Conservation (phyloP, 108 stramenopile species). For the Phaeodactylum tricornutum region DNA sequence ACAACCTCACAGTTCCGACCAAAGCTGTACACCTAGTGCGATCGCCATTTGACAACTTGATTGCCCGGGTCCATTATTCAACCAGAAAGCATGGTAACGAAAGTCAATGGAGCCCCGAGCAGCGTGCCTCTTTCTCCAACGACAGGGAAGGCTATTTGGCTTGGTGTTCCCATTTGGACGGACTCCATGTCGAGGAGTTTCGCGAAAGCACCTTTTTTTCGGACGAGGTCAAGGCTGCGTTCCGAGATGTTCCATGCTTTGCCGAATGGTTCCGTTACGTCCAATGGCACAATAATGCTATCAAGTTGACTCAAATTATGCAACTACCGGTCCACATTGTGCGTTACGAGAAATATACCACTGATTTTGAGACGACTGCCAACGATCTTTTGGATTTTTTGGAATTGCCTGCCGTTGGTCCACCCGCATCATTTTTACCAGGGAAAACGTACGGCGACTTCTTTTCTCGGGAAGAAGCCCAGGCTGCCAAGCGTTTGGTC, state of each 20-base stretch:
- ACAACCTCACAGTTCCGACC: conserved; percentile 1
- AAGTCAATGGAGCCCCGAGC: not conserved
- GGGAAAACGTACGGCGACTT: conserved; percentile 40
- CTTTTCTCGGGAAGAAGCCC: conserved; percentile 16
- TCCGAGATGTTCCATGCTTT: conserved; percentile 36
- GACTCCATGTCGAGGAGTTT: not conserved
- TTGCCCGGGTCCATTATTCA: conserved; percentile 39
- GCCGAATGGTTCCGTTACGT: conserved; percentile 52
- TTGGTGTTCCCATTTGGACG: conserved; percentile 15
- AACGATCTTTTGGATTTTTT: conserved; percentile 3
- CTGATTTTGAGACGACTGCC: not conserved
- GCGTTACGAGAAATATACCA: conserved; percentile 4
- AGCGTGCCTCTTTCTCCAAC: conserved; percentile 5
- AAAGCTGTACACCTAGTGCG: conserved; percentile 41
- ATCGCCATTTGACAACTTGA: conserved; percentile 49
- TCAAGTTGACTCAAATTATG: not conserved
- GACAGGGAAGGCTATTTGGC: conserved; percentile 21
- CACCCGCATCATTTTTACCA: conserved; percentile 18
- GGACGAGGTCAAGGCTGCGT: not conserved
- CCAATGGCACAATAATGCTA: conserved; percentile 44
- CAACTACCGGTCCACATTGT: not conserved
- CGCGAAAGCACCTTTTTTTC: too few species aligned
- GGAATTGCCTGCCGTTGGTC: not conserved
- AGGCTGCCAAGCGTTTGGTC: too few species aligned
- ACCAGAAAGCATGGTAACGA: conserved; percentile 4